These are phyloP conservation scores for Oryza punctata DNA, from an alignment of 176 grass and related monocot genomes.

Conservation along the genomic window DNA sequence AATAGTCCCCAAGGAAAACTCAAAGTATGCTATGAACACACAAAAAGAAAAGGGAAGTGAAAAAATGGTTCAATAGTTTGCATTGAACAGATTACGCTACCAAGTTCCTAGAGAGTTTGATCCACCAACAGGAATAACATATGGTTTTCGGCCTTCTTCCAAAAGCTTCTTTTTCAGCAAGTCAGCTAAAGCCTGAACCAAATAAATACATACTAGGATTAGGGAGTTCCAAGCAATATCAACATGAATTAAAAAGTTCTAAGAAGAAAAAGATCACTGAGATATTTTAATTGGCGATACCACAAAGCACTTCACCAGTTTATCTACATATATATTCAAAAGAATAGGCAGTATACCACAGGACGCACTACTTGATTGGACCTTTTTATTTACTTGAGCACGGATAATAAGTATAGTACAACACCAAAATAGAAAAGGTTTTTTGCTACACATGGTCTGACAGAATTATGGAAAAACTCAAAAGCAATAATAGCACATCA, in stretches of 20 bases:
- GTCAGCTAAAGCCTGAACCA: constrained; percentile 70
- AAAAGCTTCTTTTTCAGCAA: constrained; percentile 78
- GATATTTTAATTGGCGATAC: neutral
- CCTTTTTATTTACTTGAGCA: neutral
- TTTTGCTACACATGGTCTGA: constrained; percentile 5
- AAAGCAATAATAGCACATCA: neutral
- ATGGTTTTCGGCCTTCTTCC: constrained; percentile 89
- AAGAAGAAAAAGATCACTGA: neutral
- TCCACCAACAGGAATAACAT: constrained; percentile 96
- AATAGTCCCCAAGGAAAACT: neutral
- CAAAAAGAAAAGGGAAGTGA: neutral
- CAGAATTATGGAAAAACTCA: neutral
- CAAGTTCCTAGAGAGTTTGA: constrained; percentile 95
- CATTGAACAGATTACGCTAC: constrained; percentile 43
- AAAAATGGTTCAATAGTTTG: neutral
- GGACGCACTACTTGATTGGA: neutral
- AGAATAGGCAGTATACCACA: neutral
- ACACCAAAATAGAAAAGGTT: neutral
- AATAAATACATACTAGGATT: neutral
- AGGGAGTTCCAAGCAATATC: constrained; percentile 1
- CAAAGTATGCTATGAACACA: neutral
- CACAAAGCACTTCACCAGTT: neutral
- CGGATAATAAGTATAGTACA: neutral
- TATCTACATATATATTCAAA: neutral
- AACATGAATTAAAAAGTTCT: neutral